These are phyloP conservation scores for Hamamelis virginiana DNA, from an alignment of 164 flowering plant species.

Conservation along the genomic window DNA sequence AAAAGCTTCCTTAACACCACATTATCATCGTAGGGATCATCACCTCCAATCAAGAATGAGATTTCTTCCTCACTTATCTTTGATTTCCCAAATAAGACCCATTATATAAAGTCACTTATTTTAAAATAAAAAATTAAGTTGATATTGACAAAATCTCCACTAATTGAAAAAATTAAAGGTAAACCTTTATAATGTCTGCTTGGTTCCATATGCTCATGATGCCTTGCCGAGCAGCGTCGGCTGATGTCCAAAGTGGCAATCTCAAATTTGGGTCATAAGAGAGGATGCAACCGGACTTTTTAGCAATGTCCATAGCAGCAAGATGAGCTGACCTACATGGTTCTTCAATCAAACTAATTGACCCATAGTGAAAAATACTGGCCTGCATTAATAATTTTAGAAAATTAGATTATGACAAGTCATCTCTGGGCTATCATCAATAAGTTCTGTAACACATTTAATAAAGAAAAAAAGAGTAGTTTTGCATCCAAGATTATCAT, in stretches of 20 bases:
- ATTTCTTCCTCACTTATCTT: slow-evolving; percentile 76
- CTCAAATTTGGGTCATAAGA: slow-evolving; percentile 83
- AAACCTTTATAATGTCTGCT: slow-evolving; percentile 75
- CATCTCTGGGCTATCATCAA: too few species aligned
- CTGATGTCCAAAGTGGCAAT: slow-evolving; percentile 75
- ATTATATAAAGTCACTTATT: too few species aligned
- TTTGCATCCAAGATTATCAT: too few species aligned
- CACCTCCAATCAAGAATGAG: slow-evolving; percentile 60
- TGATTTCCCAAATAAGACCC: too few species aligned
- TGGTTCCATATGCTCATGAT: slow-evolving; percentile 79
- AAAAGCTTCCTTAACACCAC: slow-evolving; percentile 69
- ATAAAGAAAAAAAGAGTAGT: too few species aligned
- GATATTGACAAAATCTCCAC: neutral
- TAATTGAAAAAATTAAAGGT: too few species aligned
- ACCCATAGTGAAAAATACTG: slow-evolving; percentile 72
- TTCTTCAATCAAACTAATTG: slow-evolving; percentile 75
- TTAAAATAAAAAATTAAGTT: neutral
- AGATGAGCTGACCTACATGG: slow-evolving; percentile 72
- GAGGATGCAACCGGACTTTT: slow-evolving; percentile 55
- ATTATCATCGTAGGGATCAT: slow-evolving; percentile 67
- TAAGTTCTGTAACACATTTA: too few species aligned
- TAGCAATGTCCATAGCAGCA: slow-evolving; percentile 68
- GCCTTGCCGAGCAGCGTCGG: slow-evolving; percentile 57
- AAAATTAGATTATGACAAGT: too few species aligned
- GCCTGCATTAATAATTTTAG: slow-evolving; percentile 43